Conservation (phyloP, 2,329 filamentous ascomycete genomes). For the Fonsecaea nubica region DNA sequence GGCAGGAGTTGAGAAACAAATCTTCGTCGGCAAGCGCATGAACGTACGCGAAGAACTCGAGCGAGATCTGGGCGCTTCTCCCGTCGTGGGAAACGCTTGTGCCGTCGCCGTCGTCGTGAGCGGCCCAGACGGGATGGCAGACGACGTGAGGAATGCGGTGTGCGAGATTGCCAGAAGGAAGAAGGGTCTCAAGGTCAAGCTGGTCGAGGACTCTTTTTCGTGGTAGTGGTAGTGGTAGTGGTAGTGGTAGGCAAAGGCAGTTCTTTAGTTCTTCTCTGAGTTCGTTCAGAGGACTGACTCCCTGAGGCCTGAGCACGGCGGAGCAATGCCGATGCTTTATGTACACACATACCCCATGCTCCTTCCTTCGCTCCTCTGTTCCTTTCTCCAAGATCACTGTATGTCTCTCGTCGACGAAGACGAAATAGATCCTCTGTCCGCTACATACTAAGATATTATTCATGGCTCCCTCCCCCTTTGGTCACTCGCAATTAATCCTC, state of each 20-base stretch:
- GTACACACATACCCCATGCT: too few relatives aligned
- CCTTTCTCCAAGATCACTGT: too few relatives aligned
- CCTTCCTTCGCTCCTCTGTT: too few relatives aligned
- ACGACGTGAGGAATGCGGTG: slow-evolving; percentile 49
- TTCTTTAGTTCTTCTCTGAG: too few relatives aligned
- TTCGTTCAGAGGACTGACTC: too few relatives aligned
- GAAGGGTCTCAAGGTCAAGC: slow-evolving; percentile 38
- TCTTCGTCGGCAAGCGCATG: slow-evolving; percentile 47
- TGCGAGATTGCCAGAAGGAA: slow-evolving; percentile 22
- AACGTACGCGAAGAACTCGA: slow-evolving; percentile 39
- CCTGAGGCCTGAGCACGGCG: too few relatives aligned
- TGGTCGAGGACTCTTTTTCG: slow-evolving; percentile 43
- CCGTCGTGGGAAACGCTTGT: slow-evolving; percentile 25
- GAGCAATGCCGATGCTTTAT: too few relatives aligned
- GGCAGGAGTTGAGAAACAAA: slow-evolving; percentile 45
- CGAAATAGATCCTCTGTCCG: too few relatives aligned
- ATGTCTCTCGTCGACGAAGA: too few relatives aligned
- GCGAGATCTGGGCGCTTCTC: slow-evolving; percentile 41
- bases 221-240: slow-evolving; percentile 36
- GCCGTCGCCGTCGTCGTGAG: slow-evolving; percentile 52
- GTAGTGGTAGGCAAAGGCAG: slow-evolving; percentile 12
- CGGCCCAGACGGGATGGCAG: slow-evolving; percentile 51
- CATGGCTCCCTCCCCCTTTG: too few relatives aligned
- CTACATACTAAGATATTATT: too few relatives aligned
- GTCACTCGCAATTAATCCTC: too few relatives aligned